These are phyloP conservation scores for Trichoderma asperelloides DNA, from an alignment of 495 filamentous ascomycete genomes.

Conservation along the genomic window DNA sequence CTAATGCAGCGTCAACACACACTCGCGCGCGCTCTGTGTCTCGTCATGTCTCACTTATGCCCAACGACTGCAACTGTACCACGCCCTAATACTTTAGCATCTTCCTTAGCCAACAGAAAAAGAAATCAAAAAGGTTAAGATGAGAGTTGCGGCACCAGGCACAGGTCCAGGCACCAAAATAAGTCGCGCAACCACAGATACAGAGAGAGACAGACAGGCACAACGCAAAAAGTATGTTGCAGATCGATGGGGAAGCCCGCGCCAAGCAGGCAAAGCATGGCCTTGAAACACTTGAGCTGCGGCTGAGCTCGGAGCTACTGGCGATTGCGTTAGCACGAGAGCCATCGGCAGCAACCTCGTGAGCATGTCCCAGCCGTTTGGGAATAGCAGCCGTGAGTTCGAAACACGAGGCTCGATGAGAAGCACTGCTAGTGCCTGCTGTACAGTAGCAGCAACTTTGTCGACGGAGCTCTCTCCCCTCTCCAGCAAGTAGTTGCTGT, in stretches of 20 bases:
- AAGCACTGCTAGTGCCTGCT: too few relatives aligned
- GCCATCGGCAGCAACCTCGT: background rate
- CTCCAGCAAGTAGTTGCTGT: too few relatives aligned
- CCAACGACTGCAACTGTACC: too few relatives aligned
- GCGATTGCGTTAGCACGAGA: background rate
- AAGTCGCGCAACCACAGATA: background rate
- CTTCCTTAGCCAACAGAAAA: too few relatives aligned
- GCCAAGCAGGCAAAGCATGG: background rate
- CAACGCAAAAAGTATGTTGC: background rate
- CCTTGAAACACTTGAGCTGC: background rate
- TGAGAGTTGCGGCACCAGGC: too few relatives aligned
- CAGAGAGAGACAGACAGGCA: too few relatives aligned
- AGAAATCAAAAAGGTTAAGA: too few relatives aligned
- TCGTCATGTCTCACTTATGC: background rate
- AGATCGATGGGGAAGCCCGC: background rate
- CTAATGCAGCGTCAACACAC: background rate
- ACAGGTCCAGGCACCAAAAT: background rate
- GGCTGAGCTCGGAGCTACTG: background rate
- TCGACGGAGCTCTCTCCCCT: too few relatives aligned
- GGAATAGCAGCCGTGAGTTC: too few relatives aligned
- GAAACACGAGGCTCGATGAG: too few relatives aligned
- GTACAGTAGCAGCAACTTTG: too few relatives aligned
- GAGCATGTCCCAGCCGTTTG: background rate
- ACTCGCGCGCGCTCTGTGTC: background rate
- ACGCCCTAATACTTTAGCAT: too few relatives aligned